A percentile compares a stretch with the other conserved stretches of the same genome.
Evolutionary conservation across 2,329 filamentous ascomycete genomes (phyloP).

Genomic region (Chaetomiaceae sp.): DNA sequence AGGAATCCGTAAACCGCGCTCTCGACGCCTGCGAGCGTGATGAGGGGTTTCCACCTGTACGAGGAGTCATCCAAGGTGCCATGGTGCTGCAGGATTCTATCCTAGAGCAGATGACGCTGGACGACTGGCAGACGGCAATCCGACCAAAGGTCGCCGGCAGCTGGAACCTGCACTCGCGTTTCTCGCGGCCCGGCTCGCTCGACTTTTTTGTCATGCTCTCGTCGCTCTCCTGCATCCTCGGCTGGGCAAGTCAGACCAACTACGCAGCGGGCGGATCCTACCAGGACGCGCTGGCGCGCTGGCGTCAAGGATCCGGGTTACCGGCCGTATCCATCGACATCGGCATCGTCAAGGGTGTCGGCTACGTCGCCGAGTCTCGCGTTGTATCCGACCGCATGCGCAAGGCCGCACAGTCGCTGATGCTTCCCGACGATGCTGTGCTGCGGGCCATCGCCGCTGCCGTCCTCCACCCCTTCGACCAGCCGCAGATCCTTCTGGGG

Average conservation of each 20-base stretch:
- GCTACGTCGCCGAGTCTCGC: not conserved
- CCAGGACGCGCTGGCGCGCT: not conserved
- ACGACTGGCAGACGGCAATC: constrained; percentile 33
- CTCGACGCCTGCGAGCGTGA: not conserved
- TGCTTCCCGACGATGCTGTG: not conserved
- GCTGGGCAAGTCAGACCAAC: not conserved
- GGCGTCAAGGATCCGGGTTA: not conserved
- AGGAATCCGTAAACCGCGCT: constrained; percentile 1
- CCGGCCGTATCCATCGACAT: not conserved
- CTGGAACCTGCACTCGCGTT: constrained; percentile 36
- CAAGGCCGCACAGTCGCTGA: not conserved
- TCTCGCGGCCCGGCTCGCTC: not conserved
- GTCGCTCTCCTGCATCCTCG: not conserved
- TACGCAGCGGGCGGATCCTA: not conserved
- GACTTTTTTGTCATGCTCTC: constrained; percentile 1
- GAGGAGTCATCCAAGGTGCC: constrained; percentile 26
- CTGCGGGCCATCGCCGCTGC: not conserved
- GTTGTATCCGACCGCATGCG: not conserved
- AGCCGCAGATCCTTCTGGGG: not conserved
- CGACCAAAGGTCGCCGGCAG: constrained; percentile 40
- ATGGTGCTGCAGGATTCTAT: constrained; percentile 26
- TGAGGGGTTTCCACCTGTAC: constrained; percentile 16
- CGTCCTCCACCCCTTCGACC: not conserved
- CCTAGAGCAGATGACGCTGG: constrained; percentile 29
- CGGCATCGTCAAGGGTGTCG: not conserved